These are phyloP conservation scores for Effrenium voratum DNA, from an alignment of 73 alveolate genomes.

Conservation along the genomic window DNA sequence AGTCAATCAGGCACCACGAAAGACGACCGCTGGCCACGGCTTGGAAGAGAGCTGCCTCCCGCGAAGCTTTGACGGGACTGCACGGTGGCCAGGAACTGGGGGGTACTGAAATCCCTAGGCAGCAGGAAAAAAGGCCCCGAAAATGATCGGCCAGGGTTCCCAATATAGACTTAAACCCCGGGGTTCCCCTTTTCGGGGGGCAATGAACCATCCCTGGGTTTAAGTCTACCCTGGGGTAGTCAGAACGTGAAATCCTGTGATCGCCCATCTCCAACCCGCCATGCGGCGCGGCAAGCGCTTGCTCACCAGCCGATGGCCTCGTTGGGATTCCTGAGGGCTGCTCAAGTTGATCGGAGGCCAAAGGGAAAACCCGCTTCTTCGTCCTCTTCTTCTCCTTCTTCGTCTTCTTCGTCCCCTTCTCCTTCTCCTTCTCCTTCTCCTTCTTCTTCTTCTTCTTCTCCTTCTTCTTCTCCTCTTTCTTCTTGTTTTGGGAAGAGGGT, in stretches of 20 bases:
- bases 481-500: too few species aligned
- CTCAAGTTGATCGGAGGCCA: not conserved
- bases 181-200: not conserved
- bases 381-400: not conserved
- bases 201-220: not conserved
- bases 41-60: too few species aligned
- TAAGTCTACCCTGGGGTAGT: not conserved
- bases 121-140: too few species aligned
- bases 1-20: too few species aligned
- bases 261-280: not conserved
- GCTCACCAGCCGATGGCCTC: not conserved
- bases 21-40: too few species aligned
- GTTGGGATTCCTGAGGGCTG: not conserved
- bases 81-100: too few species aligned
- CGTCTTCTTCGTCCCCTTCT: not conserved
- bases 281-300: not conserved
- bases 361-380: not conserved
- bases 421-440: not conserved
- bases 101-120: too few species aligned
- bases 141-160: too few species aligned
- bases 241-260: not conserved
- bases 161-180: too few species aligned
- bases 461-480: not conserved
- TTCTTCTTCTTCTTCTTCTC: not conserved
- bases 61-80: too few species aligned